Base-by-base conservation (phyloP, 306 rosid species). In the Cicer chorassanicum region DNA sequence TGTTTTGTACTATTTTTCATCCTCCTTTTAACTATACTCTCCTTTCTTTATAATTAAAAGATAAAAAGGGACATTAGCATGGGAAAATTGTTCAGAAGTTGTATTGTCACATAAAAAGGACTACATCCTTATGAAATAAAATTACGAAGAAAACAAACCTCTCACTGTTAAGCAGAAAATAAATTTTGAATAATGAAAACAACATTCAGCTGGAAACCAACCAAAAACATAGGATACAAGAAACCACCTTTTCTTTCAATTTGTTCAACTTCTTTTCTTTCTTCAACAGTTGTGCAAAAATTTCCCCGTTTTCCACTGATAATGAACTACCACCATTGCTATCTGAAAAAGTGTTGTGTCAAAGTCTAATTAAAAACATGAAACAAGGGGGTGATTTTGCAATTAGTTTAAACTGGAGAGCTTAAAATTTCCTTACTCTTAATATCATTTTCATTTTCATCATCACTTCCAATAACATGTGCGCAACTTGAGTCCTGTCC, bases 191-290 rank as follows among this genome's bases (percentile, higher is more conserved):
- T 19, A 24, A 55, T 49, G 4, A 19, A 53, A 79, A 14, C 4
- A 60, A 29, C 11, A 43, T 13, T 68, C 69, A 16, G 36, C 15
- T 19, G 16, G 21, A 73, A 65, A 65, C 39, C 79, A 70, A 59
- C 54, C 64, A 57, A 15, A 73, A 54, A 21, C 54, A 50, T 12
- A 49, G 40, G 51, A 13, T 24, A 73, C 72, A 49, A 60, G 21
- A 75, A 70, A 73, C 48, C 82, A 94, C 99, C 96, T 92, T 90
- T 74, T 74, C 82, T 85, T 87, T 90, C 88, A 92, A 75, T 65
- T 68, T 90, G 80, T 85, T 83, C 82, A 90, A 78, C 71, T 76
- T 84, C 70, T 81, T 86, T n/a, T 74, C 67, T 81, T 85, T 85
- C 87, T 87, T 84, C 50, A 38, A 65, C 82, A 88, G 89, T 76